phyloP scores from a whole-genome alignment of 1,284 basidiomycete genomes.

The Testicularia cyperi region DNA sequence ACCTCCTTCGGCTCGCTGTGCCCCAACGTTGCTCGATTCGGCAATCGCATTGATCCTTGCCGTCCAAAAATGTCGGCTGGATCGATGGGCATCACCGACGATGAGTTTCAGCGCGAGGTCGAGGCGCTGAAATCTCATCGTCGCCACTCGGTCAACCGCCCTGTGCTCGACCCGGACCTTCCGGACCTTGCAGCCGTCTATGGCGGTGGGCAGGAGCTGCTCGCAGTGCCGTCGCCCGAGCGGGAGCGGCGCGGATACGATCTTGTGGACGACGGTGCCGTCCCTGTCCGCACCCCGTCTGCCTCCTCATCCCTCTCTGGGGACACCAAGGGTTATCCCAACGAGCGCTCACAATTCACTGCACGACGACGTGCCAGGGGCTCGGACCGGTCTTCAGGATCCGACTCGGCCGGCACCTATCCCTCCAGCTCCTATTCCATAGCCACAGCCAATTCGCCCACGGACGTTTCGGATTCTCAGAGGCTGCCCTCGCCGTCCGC shows the following conservation, averaged over 20 bases:
- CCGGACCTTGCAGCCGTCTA: conserved; percentile 49
- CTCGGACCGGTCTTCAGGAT: conserved; percentile 16
- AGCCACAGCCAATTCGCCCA: neutral
- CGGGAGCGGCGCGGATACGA: conserved; percentile 34
- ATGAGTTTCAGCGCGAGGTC: conserved; percentile 56
- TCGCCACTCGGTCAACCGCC: conserved; percentile 51
- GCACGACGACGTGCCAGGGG: conserved; percentile 39
- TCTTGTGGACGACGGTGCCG: conserved; percentile 41
- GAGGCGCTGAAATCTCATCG: conserved; percentile 57
- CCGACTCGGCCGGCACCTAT: neutral
- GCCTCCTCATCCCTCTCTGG: conserved; percentile 14
- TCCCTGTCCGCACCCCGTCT: conserved; percentile 23
- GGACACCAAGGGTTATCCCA: conserved; percentile 4
- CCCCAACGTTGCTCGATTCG: too few species aligned
- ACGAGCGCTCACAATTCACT: conserved; percentile 42
- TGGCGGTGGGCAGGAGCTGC: conserved; percentile 39
- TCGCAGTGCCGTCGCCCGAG: conserved; percentile 22
- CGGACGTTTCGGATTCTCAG: neutral
- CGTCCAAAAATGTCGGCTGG: conserved; percentile 12
- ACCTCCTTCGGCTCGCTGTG: too few species aligned
- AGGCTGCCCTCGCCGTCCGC: neutral
- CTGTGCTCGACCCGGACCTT: conserved; percentile 56
- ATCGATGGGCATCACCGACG: conserved; percentile 42
- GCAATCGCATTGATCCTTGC: too few species aligned
- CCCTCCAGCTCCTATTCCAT: neutral